Conservation (phyloP, 495 filamentous ascomycete genomes). For the Penicillium paradoxum region DNA sequence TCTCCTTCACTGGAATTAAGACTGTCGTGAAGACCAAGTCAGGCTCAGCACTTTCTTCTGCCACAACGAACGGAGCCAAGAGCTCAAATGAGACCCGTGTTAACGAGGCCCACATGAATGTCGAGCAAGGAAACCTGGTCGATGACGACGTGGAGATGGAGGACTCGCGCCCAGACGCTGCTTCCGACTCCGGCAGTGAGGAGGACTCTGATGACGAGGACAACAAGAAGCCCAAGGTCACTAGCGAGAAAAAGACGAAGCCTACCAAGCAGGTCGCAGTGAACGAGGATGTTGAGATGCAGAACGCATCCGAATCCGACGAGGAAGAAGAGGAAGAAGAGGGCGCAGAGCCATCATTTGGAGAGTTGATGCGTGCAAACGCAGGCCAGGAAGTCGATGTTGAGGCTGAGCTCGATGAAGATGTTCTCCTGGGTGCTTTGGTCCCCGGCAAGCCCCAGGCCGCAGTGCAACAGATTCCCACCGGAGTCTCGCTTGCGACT, state of each 20-base stretch:
- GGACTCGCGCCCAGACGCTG: slow-evolving; percentile 38
- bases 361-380: slow-evolving; percentile 74
- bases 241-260: slow-evolving; percentile 31
- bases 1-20: slow-evolving; percentile 43
- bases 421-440: slow-evolving; percentile 35
- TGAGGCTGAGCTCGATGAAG: slow-evolving; percentile 47
- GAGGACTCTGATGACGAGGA: slow-evolving; percentile 42
- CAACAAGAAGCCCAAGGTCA: slow-evolving; percentile 28
- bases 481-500: slow-evolving; percentile 77
- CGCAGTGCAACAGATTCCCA: slow-evolving; percentile 53
- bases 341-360: slow-evolving; percentile 71
- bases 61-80: slow-evolving; percentile 55
- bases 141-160: slow-evolving; percentile 50
- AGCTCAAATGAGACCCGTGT: slow-evolving; percentile 56
- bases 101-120: slow-evolving; percentile 68
- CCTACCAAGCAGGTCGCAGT: slow-evolving; percentile 24
- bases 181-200: slow-evolving; percentile 33
- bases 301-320: slow-evolving; percentile 32
- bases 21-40: slow-evolving; percentile 45
- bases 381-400: slow-evolving; percentile 71
- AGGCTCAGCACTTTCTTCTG: slow-evolving; percentile 36
- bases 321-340: slow-evolving; percentile 43
- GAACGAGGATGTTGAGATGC: slow-evolving; percentile 43
- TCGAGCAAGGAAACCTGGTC: slow-evolving; percentile 43
- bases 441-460: slow-evolving; percentile 37